Evolutionary conservation across 2,329 filamentous ascomycete genomes (phyloP).

Genomic region (Echinosphaeria canescens): DNA sequence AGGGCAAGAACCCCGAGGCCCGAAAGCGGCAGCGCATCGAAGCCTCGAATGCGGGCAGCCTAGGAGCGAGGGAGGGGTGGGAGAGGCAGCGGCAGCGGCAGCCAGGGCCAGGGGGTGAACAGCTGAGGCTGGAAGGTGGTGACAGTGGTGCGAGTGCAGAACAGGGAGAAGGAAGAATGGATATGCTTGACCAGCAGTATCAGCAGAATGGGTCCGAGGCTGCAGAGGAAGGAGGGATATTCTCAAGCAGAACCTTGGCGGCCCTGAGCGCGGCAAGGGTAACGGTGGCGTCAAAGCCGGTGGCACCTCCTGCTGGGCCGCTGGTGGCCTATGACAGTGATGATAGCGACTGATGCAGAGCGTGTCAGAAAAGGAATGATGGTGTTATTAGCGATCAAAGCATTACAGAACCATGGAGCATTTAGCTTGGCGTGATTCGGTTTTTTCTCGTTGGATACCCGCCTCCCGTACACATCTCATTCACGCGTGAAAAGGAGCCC

Average conservation of each 20-base stretch:
- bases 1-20: slow-evolving; percentile 73
- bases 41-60: slow-evolving; percentile 46
- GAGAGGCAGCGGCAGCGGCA: slow-evolving; percentile 43
- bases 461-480: too few relatives aligned
- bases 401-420: too few relatives aligned
- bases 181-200: too few relatives aligned
- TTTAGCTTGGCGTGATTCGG: too few relatives aligned
- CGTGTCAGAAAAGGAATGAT: too few relatives aligned
- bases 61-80: slow-evolving; percentile 30
- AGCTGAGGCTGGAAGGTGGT: slow-evolving; percentile 34
- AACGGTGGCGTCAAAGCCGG: slow-evolving; percentile 27
- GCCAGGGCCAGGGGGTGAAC: too few relatives aligned
- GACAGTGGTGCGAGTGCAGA: slow-evolving; percentile 20
- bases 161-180: slow-evolving; percentile 16
- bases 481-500: too few relatives aligned
- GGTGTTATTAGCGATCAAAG: too few relatives aligned
- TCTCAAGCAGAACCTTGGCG: slow-evolving; percentile 64
- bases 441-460: too few relatives aligned
- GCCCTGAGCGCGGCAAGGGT: slow-evolving; percentile 43
- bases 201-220: too few relatives aligned
- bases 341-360: slow-evolving; percentile 18
- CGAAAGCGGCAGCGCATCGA: slow-evolving; percentile 79
- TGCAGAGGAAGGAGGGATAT: slow-evolving; percentile 42
- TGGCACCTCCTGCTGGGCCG: slow-evolving; percentile 40
- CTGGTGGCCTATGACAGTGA: slow-evolving; percentile 84